phyloP scores from a whole-genome alignment of 2,329 filamentous ascomycete species.

The Myotisia sp. region DNA sequence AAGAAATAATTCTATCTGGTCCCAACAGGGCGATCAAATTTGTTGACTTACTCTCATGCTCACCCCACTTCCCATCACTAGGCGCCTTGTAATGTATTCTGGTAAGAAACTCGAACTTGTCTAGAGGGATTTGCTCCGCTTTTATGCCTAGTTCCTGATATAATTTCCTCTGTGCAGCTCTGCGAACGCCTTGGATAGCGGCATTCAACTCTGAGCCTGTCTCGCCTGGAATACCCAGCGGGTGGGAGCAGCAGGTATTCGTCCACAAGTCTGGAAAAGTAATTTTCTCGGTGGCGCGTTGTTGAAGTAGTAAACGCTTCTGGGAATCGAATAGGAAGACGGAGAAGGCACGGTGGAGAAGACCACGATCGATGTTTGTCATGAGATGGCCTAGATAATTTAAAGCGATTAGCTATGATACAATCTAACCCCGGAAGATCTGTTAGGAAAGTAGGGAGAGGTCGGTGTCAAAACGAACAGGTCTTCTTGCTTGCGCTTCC shows the following conservation, averaged over 20 bases:
- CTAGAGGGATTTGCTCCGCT: conserved; percentile 71
- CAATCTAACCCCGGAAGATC: conserved; percentile 2
- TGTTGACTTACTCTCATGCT: conserved; percentile 72
- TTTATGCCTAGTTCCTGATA: conserved; percentile 92
- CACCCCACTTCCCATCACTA: conserved; percentile 94
- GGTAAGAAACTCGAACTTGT: conserved; percentile 86
- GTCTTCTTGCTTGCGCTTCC: conserved; percentile 96
- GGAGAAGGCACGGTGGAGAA: conserved; percentile 93
- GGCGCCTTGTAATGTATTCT: conserved; percentile 97
- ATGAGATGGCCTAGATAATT: conserved; percentile 87
- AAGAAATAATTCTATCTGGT: neutral
- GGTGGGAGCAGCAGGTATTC: conserved; percentile 98
- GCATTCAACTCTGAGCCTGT: conserved; percentile 60
- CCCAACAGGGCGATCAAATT: neutral
- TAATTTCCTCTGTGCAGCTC: conserved; percentile 82
- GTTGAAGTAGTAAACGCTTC: conserved; percentile 85
- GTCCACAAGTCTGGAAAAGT: conserved; percentile 99
- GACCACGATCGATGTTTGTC: conserved; percentile 93
- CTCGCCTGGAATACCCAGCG: conserved; percentile 79
- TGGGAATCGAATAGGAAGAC: conserved; percentile 94
- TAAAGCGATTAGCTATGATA: too few relatives aligned
- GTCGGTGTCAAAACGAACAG: conserved; percentile 47
- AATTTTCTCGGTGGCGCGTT: conserved; percentile 92
- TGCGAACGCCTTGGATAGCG: conserved; percentile 73
- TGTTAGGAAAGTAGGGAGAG: neutral